These are phyloP conservation scores for Erythrophleum fordii DNA, from an alignment of 306 rosid genomes.

Conservation along the genomic window DNA sequence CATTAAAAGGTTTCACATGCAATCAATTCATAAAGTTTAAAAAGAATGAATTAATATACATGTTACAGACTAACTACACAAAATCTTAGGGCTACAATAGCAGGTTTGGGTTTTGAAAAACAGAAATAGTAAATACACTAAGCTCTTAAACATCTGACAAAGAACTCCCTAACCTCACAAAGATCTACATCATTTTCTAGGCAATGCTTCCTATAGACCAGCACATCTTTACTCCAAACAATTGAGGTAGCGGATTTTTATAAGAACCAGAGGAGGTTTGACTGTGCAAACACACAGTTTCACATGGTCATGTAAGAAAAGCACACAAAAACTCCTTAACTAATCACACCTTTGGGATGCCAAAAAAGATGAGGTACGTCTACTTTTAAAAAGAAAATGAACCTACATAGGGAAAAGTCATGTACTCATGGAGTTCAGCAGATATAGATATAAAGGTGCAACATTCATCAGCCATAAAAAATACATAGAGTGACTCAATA, in stretches of 20 bases:
- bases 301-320: background rate
- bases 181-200: background rate
- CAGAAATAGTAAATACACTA: background rate
- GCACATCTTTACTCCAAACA: constrained; percentile 6
- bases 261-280: background rate
- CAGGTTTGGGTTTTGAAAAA: constrained; percentile 3
- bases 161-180: background rate
- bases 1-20: background rate
- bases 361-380: background rate
- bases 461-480: constrained; percentile 17
- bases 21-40: background rate
- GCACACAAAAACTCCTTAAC: background rate
- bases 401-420: constrained; percentile 1
- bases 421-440: constrained; percentile 18
- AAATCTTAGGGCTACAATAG: too few relatives aligned
- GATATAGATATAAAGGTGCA: constrained; percentile 27
- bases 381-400: constrained; percentile 23
- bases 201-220: background rate
- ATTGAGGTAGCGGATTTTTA: background rate
- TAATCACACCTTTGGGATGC: constrained; percentile 2
- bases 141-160: constrained; percentile 4
- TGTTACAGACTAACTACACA: background rate
- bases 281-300: background rate
- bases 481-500: constrained; percentile 19
- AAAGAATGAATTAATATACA: background rate